Evolutionary conservation across 1,284 basidiomycete genomes (phyloP).

Genomic region (Sanguinoderma infundibulare): DNA sequence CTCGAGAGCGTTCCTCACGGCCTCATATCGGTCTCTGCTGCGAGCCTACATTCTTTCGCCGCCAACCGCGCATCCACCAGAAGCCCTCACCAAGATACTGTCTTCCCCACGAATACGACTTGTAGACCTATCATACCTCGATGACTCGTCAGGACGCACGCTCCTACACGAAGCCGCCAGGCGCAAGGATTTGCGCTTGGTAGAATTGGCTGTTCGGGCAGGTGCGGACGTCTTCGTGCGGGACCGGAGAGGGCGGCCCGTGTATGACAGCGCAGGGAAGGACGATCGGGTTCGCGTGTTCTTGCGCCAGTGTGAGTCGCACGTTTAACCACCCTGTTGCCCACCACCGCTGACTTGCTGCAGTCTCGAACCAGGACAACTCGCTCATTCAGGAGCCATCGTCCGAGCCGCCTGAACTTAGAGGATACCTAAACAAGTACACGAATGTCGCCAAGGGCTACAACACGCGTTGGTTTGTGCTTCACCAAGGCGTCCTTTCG

Average conservation of each 20-base stretch:
- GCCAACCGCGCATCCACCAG: conserved; percentile 47
- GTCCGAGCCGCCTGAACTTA: conserved; percentile 67
- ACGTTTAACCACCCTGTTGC: not conserved
- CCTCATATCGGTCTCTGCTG: conserved; percentile 76
- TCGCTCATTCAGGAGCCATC: conserved; percentile 56
- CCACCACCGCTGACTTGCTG: not conserved
- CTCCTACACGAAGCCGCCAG: conserved; percentile 89
- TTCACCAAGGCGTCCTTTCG: conserved; percentile 84
- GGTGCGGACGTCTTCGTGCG: conserved; percentile 93
- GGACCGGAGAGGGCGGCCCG: conserved; percentile 78
- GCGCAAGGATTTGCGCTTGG: conserved; percentile 80
- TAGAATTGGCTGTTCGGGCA: conserved; percentile 83
- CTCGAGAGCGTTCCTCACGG: conserved; percentile 80
- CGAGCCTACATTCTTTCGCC: conserved; percentile 76
- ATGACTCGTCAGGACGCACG: conserved; percentile 79
- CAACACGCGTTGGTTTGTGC: conserved; percentile 93
- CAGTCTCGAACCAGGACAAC: conserved; percentile 82
- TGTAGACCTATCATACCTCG: conserved; percentile 73
- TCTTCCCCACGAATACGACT: conserved; percentile 64
- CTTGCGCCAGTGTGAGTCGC: conserved; percentile 76
- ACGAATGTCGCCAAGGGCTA: conserved; percentile 92
- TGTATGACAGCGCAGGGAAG: conserved; percentile 72
- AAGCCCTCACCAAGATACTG: conserved; percentile 58
- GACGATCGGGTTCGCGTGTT: conserved; percentile 87
- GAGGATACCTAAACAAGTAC: conserved; percentile 89